Evolutionary conservation across 1,139 yeast genomes (phyloP), one percentile per base, ranked within the genome.

Genomic region (Saccharomyces hybrid): DNA sequence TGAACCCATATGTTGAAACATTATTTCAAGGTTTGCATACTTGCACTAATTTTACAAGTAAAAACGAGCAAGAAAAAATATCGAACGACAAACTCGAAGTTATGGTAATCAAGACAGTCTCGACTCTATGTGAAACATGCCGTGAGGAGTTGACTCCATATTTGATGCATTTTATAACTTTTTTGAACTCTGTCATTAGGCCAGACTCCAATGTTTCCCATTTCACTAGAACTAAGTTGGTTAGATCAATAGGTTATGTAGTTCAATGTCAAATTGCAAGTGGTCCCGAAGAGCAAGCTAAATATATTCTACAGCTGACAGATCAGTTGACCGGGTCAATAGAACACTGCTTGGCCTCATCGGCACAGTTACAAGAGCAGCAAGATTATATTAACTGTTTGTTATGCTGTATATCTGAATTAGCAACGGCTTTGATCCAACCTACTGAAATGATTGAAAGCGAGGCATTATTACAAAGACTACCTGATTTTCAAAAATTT

Each of bases 381-480:
- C 56, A 65, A 9, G 65, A 62, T 5, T 82, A 83, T 57, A 64
- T 78, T 3, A 60, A 75, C 3, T 82, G 89, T 38, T 69, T 88
- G 49, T 70, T 87, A 29, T 72, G 79, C 8, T 86, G 90, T 65
- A 69, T 88, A 0, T 76, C 77, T 19, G 88, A 85, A 55, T 71
- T 88, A 13, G 93, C 90, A 0, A 84, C 82, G 55, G 89, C 91
- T 0, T 70, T 86, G 60, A 76, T 78, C 49, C 67, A 80, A 5
- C 83, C 87, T 0, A 86, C 80, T 47, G 88, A 83, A 27, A 16
- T 38, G 7, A 63, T 72, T 7, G 70, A 66, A 8, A 70, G 70
- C 16, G 65, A 69, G 14, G 72, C 72, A 48, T 48, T 57, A 13
- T 46, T 66, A 23, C 62, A 60, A 49, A 71, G 68, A 49, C 57